Base-by-base conservation (phyloP, 495 filamentous ascomycete genomes). In the Podospora australis region DNA sequence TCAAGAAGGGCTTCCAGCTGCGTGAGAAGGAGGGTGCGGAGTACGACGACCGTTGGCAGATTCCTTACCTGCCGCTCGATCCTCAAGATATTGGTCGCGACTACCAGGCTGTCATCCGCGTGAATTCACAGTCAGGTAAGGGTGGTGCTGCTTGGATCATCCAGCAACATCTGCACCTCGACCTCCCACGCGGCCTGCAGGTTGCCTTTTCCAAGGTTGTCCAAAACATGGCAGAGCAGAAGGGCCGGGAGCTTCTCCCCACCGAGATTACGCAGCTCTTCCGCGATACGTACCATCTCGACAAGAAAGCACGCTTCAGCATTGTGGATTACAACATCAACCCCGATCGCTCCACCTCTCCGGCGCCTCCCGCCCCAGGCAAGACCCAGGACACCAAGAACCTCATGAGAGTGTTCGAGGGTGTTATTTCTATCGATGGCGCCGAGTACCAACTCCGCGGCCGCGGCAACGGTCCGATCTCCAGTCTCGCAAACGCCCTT, bases 81-180 rank as follows among this genome's bases (percentile, higher is more conserved):
- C 91, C 90, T 2, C 76, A 86, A 55, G 90, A 96, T 69, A 96
- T 97, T 46, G 92, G 92, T 20, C 82, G 91, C 9, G 96, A 85
- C 23, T 96, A 96, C 75, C 90, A 96, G 69, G 91, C 91, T 32
- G 86, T 96, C 64, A 98, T 98, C 65, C 87, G 91, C 24, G 92
- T 97, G 75, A 98, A 97, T 69, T 91, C 86, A 19, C 92, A 98
- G 63, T 87, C 81, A 51, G 92, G 92, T 45, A 98, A 98, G 70
- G 92, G 90, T 46, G 92, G 92, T 54, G 84, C 88, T 49, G 91
- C 92, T 32, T 97, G 88, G 89, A 83, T 96, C 55, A 90, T 98
- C 63, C 81, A 88, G 60, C 85, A 86, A 39, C 80, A 82, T 39
- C 78, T 97, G 49, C 81, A 96, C 57, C 86, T 97, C 53, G 92